Conservation (phyloP, 176 grass and related monocot genomes). For the Aechmea fasciata region DNA sequence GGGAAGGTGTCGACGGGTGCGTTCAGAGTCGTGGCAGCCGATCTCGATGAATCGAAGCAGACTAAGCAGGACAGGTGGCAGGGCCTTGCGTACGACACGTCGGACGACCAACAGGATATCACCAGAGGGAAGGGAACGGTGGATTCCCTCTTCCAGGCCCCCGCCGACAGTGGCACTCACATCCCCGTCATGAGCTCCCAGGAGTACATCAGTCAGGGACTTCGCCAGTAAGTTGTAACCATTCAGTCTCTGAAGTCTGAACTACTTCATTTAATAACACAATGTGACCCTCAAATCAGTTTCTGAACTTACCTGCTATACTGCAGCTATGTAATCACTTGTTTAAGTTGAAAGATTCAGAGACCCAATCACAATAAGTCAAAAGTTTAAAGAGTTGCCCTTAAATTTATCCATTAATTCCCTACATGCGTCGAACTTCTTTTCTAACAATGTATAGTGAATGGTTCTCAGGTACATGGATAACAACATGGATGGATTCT, state of each 20-base stretch:
- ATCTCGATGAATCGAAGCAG: slow-evolving; percentile 55
- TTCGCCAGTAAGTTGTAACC: slow-evolving; percentile 28
- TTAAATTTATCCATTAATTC: too few species aligned
- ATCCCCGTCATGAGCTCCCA: slow-evolving; percentile 72
- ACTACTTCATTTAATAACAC: neutral
- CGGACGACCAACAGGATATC: slow-evolving; percentile 98
- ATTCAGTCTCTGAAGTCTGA: neutral
- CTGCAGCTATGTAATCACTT: too few species aligned
- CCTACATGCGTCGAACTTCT: too few species aligned
- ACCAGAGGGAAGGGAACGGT: slow-evolving; percentile 70
- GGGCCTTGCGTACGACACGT: slow-evolving; percentile 48
- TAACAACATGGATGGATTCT: slow-evolving; percentile 60
- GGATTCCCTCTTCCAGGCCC: slow-evolving; percentile 74
- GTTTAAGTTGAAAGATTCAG: too few species aligned
- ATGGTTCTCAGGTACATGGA: slow-evolving; percentile 31
- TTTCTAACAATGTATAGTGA: neutral
- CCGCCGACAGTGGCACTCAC: slow-evolving; percentile 75
- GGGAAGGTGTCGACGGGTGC: neutral
- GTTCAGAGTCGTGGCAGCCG: slow-evolving; percentile 32
- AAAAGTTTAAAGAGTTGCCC: too few species aligned
- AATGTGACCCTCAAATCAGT: too few species aligned
- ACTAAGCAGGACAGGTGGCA: slow-evolving; percentile 40
- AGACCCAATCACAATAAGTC: too few species aligned
- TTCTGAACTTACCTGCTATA: too few species aligned
- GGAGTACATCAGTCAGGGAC: slow-evolving; percentile 86